These are phyloP conservation scores for Acacia pycnantha DNA, from an alignment of 331 rosid species.

Conservation along the genomic window DNA sequence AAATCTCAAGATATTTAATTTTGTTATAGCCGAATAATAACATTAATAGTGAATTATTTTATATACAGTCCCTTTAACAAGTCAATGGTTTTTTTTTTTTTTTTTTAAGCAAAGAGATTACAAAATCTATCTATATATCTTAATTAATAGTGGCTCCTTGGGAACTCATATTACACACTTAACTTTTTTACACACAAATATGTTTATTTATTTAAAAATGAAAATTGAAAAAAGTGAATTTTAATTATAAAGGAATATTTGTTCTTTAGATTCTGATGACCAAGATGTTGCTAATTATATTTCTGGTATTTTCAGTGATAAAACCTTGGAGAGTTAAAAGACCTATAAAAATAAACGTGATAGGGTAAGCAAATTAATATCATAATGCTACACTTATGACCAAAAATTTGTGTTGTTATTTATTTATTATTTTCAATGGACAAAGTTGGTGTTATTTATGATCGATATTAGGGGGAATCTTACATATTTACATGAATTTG, in stretches of 20 bases:
- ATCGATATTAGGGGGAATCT: too few species aligned
- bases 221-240: background rate
- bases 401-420: background rate
- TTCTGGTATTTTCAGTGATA: background rate
- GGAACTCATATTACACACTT: background rate
- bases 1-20: background rate
- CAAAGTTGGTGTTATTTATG: too few species aligned
- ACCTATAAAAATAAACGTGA: background rate
- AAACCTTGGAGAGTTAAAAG: background rate
- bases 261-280: background rate
- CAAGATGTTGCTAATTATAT: background rate
- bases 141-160: background rate
- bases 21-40: background rate
- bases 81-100: background rate
- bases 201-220: background rate
- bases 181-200: background rate
- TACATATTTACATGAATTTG: background rate
- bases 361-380: background rate
- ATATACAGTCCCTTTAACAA: background rate
- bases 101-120: background rate
- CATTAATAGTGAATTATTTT: background rate
- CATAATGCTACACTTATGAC: too few species aligned
- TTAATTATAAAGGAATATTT: background rate
- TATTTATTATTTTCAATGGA: too few species aligned
- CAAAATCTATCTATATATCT: background rate